These are phyloP conservation scores for Collybia mongolica DNA, from an alignment of 768 basidiomycete species.

Conservation along the genomic window DNA sequence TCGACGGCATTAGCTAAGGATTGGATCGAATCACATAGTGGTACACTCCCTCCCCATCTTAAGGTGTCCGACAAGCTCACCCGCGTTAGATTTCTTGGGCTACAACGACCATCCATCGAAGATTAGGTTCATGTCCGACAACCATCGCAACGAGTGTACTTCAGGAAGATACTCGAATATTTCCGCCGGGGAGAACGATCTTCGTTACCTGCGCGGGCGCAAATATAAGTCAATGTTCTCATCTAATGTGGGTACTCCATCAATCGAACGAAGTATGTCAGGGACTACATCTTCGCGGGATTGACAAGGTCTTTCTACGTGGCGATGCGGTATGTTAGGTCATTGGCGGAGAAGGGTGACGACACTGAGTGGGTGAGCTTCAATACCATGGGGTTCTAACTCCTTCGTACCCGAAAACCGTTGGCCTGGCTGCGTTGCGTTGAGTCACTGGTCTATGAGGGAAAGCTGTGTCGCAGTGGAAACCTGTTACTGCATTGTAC, in stretches of 20 bases:
- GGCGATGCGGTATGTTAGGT: slow-evolving; percentile 6
- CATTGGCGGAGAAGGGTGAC: neutral
- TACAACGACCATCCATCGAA: slow-evolving; percentile 16
- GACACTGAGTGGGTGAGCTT: neutral
- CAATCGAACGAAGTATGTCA: slow-evolving; percentile 18
- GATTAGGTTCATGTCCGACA: slow-evolving; percentile 29
- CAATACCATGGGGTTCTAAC: neutral
- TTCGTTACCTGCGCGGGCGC: slow-evolving; percentile 23
- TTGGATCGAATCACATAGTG: slow-evolving; percentile 24
- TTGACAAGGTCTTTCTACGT: slow-evolving; percentile 11
- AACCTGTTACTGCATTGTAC: too few species aligned
- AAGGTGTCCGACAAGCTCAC: neutral
- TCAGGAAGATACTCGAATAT: slow-evolving; percentile 13
- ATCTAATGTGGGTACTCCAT: slow-evolving; percentile 18
- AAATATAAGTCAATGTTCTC: slow-evolving; percentile 18
- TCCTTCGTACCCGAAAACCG: neutral
- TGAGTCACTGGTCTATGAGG: too few species aligned
- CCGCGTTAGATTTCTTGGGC: slow-evolving; percentile 18
- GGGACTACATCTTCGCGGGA: slow-evolving; percentile 15
- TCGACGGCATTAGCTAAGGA: slow-evolving; percentile 26
- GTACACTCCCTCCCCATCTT: slow-evolving; percentile 7
- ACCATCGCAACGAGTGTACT: slow-evolving; percentile 19
- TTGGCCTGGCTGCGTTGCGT: too few species aligned
- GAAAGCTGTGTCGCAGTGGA: too few species aligned
- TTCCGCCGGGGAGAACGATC: slow-evolving; percentile 22